A percentile compares a stretch with the other conserved stretches of the same genome.
Conservation (phyloP, 495 filamentous ascomycete species). For the Chaetomium tenue region DNA sequence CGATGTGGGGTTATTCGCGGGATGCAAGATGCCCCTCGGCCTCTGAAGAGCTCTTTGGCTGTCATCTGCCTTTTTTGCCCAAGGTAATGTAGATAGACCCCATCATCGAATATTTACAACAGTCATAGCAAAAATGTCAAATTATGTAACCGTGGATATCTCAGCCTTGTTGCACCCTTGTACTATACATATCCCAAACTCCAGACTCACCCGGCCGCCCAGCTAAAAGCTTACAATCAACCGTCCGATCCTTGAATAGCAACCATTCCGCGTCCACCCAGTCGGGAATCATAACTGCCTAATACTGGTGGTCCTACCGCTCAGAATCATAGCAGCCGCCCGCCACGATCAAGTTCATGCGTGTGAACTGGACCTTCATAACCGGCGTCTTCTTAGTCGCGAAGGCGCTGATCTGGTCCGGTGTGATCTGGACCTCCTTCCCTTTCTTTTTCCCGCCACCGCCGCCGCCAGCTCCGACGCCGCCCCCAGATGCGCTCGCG, state of each 20-base stretch:
- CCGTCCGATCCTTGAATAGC: background rate
- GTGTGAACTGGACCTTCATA: slow-evolving; percentile 87
- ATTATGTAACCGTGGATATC: slow-evolving; percentile 8
- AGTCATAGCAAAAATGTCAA: background rate
- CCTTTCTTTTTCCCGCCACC: slow-evolving; percentile 72
- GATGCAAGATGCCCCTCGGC: background rate
- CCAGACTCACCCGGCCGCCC: slow-evolving; percentile 8
- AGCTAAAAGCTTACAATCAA: background rate
- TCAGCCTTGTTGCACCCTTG: background rate
- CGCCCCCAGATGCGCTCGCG: slow-evolving; percentile 30
- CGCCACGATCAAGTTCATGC: slow-evolving; percentile 87
- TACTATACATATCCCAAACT: slow-evolving; percentile 12
- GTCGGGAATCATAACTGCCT: background rate
- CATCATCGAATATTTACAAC: too few relatives aligned
- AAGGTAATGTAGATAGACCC: too few relatives aligned
- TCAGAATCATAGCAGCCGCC: slow-evolving; percentile 71
- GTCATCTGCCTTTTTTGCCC: background rate
- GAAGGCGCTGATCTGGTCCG: slow-evolving; percentile 90
- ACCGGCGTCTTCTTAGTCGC: slow-evolving; percentile 95
- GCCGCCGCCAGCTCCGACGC: slow-evolving; percentile 43
- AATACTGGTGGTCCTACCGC: slow-evolving; percentile 25
- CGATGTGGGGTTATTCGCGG: slow-evolving; percentile 22
- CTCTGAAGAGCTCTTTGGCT: too few relatives aligned
- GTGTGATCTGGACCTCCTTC: slow-evolving; percentile 85
- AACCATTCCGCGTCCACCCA: background rate